These are phyloP conservation scores for Rhexocercosporidium sp. DNA, from an alignment of 2,329 filamentous ascomycete genomes.

Conservation along the genomic window DNA sequence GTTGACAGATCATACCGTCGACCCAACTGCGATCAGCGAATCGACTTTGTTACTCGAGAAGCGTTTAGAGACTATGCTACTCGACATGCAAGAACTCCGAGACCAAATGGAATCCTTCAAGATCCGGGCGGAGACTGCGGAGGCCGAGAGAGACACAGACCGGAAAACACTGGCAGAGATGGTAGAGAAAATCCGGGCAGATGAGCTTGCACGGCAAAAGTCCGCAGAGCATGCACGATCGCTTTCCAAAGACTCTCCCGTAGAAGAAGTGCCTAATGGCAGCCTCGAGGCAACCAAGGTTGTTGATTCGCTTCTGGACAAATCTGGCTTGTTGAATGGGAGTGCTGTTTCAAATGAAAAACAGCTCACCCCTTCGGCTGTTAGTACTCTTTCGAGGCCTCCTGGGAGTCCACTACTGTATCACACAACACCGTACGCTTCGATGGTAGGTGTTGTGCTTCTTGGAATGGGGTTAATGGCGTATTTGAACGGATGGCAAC, in stretches of 20 bases:
- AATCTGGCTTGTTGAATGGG: conserved; percentile 31
- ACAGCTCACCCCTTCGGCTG: conserved; percentile 32
- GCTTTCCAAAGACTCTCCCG: conserved; percentile 2
- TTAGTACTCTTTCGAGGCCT: conserved; percentile 45
- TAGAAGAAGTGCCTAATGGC: conserved; percentile 21
- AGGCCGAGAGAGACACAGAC: conserved; percentile 74
- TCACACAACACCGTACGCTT: conserved; percentile 75
- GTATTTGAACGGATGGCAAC: conserved; percentile 83
- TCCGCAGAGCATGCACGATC: conserved; percentile 33
- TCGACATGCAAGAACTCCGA: conserved; percentile 38
- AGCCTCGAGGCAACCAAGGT: conserved; percentile 15
- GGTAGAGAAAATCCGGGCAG: conserved; percentile 78
- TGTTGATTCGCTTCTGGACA: conserved; percentile 25
- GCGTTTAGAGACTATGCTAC: conserved; percentile 37
- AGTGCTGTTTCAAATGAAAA: conserved; percentile 22
- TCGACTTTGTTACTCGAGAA: conserved; percentile 59
- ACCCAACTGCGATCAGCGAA: conserved; percentile 81
- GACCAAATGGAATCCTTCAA: conserved; percentile 67
- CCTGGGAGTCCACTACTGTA: conserved; percentile 50
- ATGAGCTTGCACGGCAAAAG: conserved; percentile 54
- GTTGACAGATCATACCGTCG: conserved; percentile 50
- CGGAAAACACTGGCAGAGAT: conserved; percentile 84
- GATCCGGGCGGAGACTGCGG: conserved; percentile 78
- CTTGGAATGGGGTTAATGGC: conserved; percentile 85
- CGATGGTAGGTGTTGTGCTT: conserved; percentile 81